Evolutionary conservation across 495 filamentous ascomycete species (phyloP).

Genomic region (Chlorociboria aeruginascens): DNA sequence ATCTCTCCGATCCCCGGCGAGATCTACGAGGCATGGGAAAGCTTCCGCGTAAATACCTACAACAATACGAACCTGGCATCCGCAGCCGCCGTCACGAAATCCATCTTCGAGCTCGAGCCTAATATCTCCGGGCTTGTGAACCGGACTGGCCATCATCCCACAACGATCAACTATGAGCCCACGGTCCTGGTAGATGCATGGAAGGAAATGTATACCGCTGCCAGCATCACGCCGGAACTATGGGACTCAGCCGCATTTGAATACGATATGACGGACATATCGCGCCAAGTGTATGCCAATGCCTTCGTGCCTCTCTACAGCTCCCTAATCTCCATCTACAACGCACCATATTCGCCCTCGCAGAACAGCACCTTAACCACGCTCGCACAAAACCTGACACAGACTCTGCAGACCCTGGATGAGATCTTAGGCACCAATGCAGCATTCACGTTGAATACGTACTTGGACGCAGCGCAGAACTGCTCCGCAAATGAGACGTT

Average conservation of each 20-base stretch:
- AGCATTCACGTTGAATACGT: conserved; percentile 32
- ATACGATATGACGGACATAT: conserved; percentile 40
- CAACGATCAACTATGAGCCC: conserved; percentile 33
- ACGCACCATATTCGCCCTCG: not conserved
- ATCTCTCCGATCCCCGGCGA: conserved; percentile 22
- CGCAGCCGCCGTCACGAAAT: conserved; percentile 29
- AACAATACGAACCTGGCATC: conserved; percentile 37
- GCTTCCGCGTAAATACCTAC: conserved; percentile 33
- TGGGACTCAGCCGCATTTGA: conserved; percentile 35
- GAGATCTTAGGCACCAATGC: conserved; percentile 31
- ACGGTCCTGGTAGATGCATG: conserved; percentile 27
- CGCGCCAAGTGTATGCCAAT: conserved; percentile 38
- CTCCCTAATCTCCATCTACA: conserved; percentile 26
- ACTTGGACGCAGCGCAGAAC: conserved; percentile 30
- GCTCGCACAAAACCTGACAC: conserved; percentile 22
- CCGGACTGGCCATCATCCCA: conserved; percentile 29
- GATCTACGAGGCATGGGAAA: conserved; percentile 36
- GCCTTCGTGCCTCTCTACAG: conserved; percentile 31
- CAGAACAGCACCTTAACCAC: conserved; percentile 12
- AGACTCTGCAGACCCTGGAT: conserved; percentile 29
- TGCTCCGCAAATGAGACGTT: conserved; percentile 20
- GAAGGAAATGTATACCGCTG: conserved; percentile 29
- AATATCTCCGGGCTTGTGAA: conserved; percentile 27
- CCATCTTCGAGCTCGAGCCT: conserved; percentile 34
- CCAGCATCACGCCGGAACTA: conserved; percentile 19